These are phyloP conservation scores for Lantana camara DNA, from an alignment of 257 asterid species.

Conservation along the genomic window DNA sequence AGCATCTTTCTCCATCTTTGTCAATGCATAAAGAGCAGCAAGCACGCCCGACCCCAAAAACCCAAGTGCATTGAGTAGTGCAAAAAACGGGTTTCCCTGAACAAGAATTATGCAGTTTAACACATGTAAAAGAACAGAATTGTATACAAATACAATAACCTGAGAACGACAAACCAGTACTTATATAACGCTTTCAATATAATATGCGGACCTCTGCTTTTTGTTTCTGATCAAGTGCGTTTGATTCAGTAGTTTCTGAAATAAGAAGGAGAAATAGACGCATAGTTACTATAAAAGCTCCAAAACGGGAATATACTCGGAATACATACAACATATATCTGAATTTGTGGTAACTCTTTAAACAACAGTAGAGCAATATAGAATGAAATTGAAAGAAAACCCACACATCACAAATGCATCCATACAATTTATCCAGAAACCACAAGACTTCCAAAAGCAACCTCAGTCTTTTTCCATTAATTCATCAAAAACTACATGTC, in stretches of 20 bases:
- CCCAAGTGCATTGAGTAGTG: conserved; percentile 69
- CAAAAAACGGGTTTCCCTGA: conserved; percentile 49
- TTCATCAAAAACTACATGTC: neutral
- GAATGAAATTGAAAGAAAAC: neutral
- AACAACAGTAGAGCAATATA: no score
- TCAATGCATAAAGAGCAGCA: conserved; percentile 71
- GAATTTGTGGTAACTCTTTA: no score
- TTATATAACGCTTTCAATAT: conserved; percentile 31
- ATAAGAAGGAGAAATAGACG: conserved; percentile 11
- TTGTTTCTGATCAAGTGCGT: conserved; percentile 41
- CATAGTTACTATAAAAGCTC: neutral
- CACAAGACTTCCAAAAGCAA: no score
- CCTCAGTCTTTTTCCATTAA: neutral
- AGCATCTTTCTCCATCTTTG: conserved; percentile 62
- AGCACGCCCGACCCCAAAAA: conserved; percentile 70
- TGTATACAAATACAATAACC: conserved; percentile 13
- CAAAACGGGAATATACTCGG: no score
- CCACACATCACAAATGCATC: no score
- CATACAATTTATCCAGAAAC: no score
- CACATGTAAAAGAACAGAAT: conserved; percentile 20
- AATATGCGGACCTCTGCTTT: conserved; percentile 58
- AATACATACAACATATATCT: neutral
- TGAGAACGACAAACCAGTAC: conserved; percentile 22
- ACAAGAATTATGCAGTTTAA: conserved; percentile 33
- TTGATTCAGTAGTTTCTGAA: conserved; percentile 48